A percentile compares a stretch with the other conserved stretches of the same genome.
phyloP scores from a whole-genome alignment of 164 flowering plant species.

The Tinospora cordifolia region DNA sequence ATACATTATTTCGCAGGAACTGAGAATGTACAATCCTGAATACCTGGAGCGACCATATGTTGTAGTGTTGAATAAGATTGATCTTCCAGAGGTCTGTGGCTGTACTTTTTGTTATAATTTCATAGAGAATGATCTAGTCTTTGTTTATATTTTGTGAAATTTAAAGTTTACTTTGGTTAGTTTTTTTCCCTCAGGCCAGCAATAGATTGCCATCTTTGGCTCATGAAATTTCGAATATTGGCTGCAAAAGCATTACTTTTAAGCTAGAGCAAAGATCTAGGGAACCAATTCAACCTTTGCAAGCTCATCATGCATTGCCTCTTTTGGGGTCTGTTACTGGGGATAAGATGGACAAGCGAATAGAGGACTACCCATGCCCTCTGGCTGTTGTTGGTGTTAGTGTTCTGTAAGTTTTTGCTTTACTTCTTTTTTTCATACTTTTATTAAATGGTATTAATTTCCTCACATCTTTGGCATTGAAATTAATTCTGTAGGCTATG shows the following conservation, averaged over 20 bases:
- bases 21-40: slow-evolving; percentile 95
- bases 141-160: not conserved
- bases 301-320: slow-evolving; percentile 21
- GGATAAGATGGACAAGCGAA: slow-evolving; percentile 41
- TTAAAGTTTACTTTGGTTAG: not conserved
- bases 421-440: not conserved
- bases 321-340: slow-evolving; percentile 10
- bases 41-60: slow-evolving; percentile 83
- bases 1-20: slow-evolving; percentile 47
- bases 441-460: not conserved
- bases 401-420: slow-evolving; percentile 57
- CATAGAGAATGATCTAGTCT: not conserved
- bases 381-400: slow-evolving; percentile 88
- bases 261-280: slow-evolving; percentile 20
- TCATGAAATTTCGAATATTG: slow-evolving; percentile 60
- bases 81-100: slow-evolving; percentile 68
- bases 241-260: slow-evolving; percentile 29
- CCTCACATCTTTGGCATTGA: not conserved
- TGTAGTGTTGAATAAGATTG: slow-evolving; percentile 91
- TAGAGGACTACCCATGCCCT: slow-evolving; percentile 83
- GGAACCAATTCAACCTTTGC: slow-evolving; percentile 16
- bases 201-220: slow-evolving; percentile 54
- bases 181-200: slow-evolving; percentile 39
- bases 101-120: not conserved
- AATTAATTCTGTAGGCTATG: not conserved